Percentiles rank a stretch among this genome's conserved stretches.
Evolutionary conservation across 2,329 filamentous ascomycete species (phyloP).

Genomic region (Aspergillus neoniger): DNA sequence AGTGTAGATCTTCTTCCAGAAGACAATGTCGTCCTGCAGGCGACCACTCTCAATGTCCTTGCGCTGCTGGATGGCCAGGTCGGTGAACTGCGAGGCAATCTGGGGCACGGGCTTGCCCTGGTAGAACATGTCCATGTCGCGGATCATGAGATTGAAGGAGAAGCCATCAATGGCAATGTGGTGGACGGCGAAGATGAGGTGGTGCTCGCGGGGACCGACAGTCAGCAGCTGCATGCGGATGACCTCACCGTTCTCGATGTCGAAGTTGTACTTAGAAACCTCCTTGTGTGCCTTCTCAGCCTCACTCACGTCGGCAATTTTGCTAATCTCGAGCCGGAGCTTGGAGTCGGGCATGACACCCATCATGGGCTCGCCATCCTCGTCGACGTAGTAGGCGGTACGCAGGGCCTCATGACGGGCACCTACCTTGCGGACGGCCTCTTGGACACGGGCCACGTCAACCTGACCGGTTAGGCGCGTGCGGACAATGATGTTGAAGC

Average conservation of each 20-base stretch:
- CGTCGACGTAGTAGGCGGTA: not conserved
- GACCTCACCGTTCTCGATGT: no score
- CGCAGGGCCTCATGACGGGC: not conserved
- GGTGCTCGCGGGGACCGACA: slow-evolving; percentile 16
- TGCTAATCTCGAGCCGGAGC: not conserved
- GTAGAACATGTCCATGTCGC: slow-evolving; percentile 22
- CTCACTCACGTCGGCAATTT: no score
- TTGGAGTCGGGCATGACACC: not conserved
- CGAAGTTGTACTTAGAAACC: no score
- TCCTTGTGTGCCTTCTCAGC: no score
- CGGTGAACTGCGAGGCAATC: no score
- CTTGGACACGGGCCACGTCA: not conserved
- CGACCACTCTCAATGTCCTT: not conserved
- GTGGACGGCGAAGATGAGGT: slow-evolving; percentile 33
- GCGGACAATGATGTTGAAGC: slow-evolving; percentile 8
- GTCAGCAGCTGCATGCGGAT: slow-evolving; percentile 18
- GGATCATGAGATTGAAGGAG: slow-evolving; percentile 27
- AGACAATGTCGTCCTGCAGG: slow-evolving; percentile 20
- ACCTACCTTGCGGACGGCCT: not conserved
- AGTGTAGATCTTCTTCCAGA: slow-evolving; percentile 36
- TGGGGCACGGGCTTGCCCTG: not conserved
- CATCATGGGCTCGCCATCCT: not conserved
- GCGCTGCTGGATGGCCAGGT: not conserved
- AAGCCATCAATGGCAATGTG: slow-evolving; percentile 39
- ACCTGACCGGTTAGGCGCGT: not conserved